Evolutionary conservation across 2,329 filamentous ascomycete genomes (phyloP), one percentile per base, ranked within the genome.

Genomic region (Fonsecaea erecta): DNA sequence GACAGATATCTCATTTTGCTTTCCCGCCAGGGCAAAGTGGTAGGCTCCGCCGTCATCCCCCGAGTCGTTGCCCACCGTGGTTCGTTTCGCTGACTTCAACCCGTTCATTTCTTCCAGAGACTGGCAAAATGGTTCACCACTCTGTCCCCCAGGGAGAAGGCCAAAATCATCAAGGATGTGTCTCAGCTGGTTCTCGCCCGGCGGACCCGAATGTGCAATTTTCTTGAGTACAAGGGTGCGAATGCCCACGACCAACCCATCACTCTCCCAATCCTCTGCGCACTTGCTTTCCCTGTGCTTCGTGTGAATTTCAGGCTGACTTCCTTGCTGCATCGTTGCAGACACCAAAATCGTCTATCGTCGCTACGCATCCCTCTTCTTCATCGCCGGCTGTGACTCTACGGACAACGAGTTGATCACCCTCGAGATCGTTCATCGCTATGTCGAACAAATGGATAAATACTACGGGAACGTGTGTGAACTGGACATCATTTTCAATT

Each of bases 391-490:
- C 74, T 97, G 93, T 82, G 90, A 93, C 60, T 93, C 93, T n/a
- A 93, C 92, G 69, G 95, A 99, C 80, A 99, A 99, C 80, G 95
- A 99, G 78, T 84, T 99, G 76, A 97, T 98, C 78, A 97, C 92
- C 26, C 92, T 99, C 76, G 95, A 99, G 80, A 93, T 99, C 76
- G 96, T 99, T 74, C 95, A 99, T 80, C 92, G 95, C 80, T 99
- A 99, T 78, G 95, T 99, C 76, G 95, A 99, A 80, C 95, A 99
- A 82, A 99, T 99, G 95, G 95, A 99, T 85, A 99, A 99, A 80
- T 99, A 99, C 83, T 99, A 98, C 79, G 95, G 95, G 79, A 99
- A 99, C 79, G 95, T 99, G 66, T 99, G 95, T 88, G 95, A 99
- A 82, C 87, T 99, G 70, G 93, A 98, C 79, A 97, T 98, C 80